Conservation (phyloP, 768 basidiomycete genomes). For the Pisolithus marmoratus region DNA sequence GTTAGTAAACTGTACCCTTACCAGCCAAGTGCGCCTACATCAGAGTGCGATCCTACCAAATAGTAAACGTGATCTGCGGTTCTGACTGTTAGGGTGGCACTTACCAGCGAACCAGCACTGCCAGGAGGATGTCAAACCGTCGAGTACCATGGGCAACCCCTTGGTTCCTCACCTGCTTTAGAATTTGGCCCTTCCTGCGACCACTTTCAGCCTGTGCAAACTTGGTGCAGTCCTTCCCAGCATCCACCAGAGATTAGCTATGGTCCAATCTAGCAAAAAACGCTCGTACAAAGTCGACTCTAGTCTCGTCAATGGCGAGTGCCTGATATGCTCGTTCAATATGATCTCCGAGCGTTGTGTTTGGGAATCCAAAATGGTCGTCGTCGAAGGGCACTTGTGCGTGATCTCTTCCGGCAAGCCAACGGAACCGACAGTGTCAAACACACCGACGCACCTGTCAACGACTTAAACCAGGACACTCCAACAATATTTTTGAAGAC, state of each 20-base stretch:
- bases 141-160: background rate
- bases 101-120: constrained; percentile 72
- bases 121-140: background rate
- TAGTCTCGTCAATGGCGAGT: constrained; percentile 60
- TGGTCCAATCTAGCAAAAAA: background rate
- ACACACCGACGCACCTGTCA: constrained; percentile 62
- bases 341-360: constrained; percentile 54
- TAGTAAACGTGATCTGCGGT: background rate
- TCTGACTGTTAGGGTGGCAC: constrained; percentile 5
- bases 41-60: constrained; percentile 25
- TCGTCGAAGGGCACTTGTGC: constrained; percentile 36
- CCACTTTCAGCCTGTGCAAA: constrained; percentile 55
- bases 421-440: constrained; percentile 72
- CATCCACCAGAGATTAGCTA: background rate
- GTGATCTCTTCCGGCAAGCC: constrained; percentile 65
- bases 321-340: constrained; percentile 64
- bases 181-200: constrained; percentile 45
- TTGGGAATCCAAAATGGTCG: constrained; percentile 58
- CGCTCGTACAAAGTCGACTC: constrained; percentile 59
- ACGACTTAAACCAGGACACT: constrained; percentile 1
- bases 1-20: constrained; percentile 1
- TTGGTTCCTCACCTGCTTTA: constrained; percentile 49
- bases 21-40: constrained; percentile 5
- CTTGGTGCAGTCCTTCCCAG: constrained; percentile 49
- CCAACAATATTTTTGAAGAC: constrained; percentile 8